These are phyloP conservation scores for Ziziphus jujuba DNA, from an alignment of 306 rosid species.

Conservation along the genomic window DNA sequence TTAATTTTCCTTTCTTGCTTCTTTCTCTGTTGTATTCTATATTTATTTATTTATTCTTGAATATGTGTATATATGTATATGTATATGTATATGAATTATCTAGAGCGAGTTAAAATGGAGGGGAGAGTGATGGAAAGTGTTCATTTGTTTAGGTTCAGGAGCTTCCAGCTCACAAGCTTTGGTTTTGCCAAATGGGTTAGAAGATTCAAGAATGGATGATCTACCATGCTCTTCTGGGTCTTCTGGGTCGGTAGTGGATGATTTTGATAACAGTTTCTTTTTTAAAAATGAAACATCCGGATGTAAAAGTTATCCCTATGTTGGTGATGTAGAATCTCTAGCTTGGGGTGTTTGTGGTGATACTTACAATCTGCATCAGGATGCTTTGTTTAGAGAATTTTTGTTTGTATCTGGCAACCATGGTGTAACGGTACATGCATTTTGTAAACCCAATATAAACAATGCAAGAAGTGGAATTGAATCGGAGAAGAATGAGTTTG, in stretches of 20 bases:
- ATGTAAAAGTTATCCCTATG: conserved; percentile 44
- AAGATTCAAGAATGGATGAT: conserved; percentile 38
- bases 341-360: conserved; percentile 83
- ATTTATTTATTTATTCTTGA: conserved; percentile 5
- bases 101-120: conserved; percentile 18
- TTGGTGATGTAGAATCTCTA: conserved; percentile 75
- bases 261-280: conserved; percentile 33
- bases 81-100: conserved; percentile 43
- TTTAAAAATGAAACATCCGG: conserved; percentile 40
- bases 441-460: conserved; percentile 39
- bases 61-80: neutral
- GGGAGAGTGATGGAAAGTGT: conserved; percentile 27
- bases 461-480: conserved; percentile 29
- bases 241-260: conserved; percentile 4
- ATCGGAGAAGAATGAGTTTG: conserved; percentile 43
- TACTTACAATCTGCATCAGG: conserved; percentile 57
- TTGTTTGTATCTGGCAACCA: conserved; percentile 76
- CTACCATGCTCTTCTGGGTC: conserved; percentile 51
- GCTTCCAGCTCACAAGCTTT: conserved; percentile 35
- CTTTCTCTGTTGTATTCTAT: too few relatives aligned
- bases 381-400: conserved; percentile 67
- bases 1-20: conserved; percentile 1
- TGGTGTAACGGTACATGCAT: conserved; percentile 84
- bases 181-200: conserved; percentile 32
- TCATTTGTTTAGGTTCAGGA: conserved; percentile 35